phyloP scores from a whole-genome alignment of 2,329 filamentous ascomycete species.

The Alternaria brassicicola region DNA sequence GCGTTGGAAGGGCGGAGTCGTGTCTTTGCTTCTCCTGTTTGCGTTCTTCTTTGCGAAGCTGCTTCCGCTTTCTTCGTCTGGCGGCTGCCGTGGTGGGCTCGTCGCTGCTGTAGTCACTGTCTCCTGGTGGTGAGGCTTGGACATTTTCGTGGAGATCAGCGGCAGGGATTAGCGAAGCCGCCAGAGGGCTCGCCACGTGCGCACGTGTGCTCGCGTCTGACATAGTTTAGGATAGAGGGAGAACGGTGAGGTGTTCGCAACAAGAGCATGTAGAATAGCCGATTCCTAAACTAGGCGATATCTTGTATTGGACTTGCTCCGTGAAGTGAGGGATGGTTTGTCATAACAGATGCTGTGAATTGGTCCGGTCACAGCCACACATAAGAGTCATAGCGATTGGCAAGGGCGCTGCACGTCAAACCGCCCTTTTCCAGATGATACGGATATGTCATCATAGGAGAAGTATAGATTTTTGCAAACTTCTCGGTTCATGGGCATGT shows the following conservation, averaged over 20 bases:
- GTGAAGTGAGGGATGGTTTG: background rate
- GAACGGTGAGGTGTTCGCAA: background rate
- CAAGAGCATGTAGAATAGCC: background rate
- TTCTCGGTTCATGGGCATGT: conserved; percentile 1
- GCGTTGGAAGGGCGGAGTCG: conserved; percentile 20
- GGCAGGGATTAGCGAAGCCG: conserved; percentile 25
- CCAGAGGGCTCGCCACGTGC: conserved; percentile 39
- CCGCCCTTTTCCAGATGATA: conserved; percentile 27
- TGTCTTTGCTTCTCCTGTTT: conserved; percentile 24
- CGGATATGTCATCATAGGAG: background rate
- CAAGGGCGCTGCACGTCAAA: conserved; percentile 35
- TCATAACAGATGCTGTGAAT: conserved; percentile 17
- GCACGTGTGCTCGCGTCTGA: conserved; percentile 42
- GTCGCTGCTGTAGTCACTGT: conserved; percentile 11
- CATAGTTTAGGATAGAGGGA: conserved; percentile 15
- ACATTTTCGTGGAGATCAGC: conserved; percentile 28
- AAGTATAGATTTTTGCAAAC: background rate
- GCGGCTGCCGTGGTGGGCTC: background rate
- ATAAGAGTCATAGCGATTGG: conserved; percentile 45
- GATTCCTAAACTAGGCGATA: background rate
- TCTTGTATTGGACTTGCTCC: background rate
- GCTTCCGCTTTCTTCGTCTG: conserved; percentile 28
- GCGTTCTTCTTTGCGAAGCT: conserved; percentile 37
- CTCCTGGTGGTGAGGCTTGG: conserved; percentile 17
- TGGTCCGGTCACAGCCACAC: conserved; percentile 42